Evolutionary conservation across 2,329 filamentous ascomycete species (phyloP), one percentile per base, ranked within the genome.

Genomic region (Coniochaeta sp.): DNA sequence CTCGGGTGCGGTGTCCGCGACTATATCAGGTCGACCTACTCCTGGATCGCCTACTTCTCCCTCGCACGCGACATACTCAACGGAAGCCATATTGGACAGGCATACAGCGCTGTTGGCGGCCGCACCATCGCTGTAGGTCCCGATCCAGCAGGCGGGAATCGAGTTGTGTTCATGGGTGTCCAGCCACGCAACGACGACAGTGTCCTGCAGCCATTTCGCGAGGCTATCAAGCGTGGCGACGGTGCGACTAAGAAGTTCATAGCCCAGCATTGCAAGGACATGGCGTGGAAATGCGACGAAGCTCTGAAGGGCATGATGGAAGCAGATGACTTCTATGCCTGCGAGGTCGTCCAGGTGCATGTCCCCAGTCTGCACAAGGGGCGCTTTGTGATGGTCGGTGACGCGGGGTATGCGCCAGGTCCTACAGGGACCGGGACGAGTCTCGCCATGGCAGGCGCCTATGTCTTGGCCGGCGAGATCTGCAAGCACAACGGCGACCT

Each of bases 391-490:
- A 64, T 75, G 16, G 59, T 79, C 1, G 78, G 76, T 3, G 77
- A 81, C 62, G 73, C 77, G 3, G 78, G 70, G 2, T 78, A 75
- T 61, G 71, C 72, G 5, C 70, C 75, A 5, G 73, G 75, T 2
- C 69, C 72, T 16, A 77, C 75, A 1, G 78, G 79, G 0, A 70
- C 70, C 58, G 77, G 77, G 7, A 78, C 75, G 4, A 72, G 71
- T 9, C 65, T 71, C 3, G 74, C 74, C 0, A 65, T 80, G 16
- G 65, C 74, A 2, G 72, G 73, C 6, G 79, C 74, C 1, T 81
- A 81, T 64, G 63, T 81, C 4, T 68, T 82, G 32, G 79, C 78
- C 0, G 78, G 79, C 5, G 78, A 77, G 65, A 65, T 77, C 30
- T 64, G 64, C 54, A 68, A 65, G 57, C 65, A 71, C 56, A 57